Evolutionary conservation across 345 rosid species (phyloP).

Genomic region (Aquilaria sinensis): DNA sequence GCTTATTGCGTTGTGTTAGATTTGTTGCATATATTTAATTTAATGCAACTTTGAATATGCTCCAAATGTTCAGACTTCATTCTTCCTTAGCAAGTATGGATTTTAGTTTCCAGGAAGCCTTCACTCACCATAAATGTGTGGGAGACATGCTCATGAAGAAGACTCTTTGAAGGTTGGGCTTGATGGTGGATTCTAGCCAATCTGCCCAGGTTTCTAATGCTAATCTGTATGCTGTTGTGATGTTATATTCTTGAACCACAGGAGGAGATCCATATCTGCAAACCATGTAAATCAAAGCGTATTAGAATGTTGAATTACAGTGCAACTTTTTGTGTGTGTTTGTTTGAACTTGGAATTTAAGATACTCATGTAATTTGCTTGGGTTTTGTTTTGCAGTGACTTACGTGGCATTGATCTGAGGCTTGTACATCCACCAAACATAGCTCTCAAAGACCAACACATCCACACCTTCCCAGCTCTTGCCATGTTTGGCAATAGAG

Average conservation of each 20-base stretch:
- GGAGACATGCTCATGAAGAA: constrained; percentile 96
- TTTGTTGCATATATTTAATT: no score
- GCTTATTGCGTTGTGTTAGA: no score
- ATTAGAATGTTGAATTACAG: background rate
- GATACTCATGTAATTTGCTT: no score
- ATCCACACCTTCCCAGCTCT: constrained; percentile 70
- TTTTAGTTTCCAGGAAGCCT: no score
- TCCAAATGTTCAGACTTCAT: no score
- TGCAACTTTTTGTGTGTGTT: no score
- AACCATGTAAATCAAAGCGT: background rate
- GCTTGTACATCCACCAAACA: constrained; percentile 96
- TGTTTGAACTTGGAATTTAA: no score
- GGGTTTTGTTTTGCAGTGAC: constrained; percentile 6
- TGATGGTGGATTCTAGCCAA: constrained; percentile 64
- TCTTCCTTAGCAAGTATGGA: no score
- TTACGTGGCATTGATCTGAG: constrained; percentile 81
- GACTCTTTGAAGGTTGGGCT: constrained; percentile 60
- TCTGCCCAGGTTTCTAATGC: constrained; percentile 84
- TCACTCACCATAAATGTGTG: constrained; percentile 74
- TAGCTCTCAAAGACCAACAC: constrained; percentile 80
- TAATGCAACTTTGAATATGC: no score
- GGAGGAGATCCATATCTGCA: constrained; percentile 49
- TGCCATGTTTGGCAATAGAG: constrained; percentile 74
- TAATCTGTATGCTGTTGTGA: constrained; percentile 59
- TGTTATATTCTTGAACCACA: constrained; percentile 53